Base-by-base conservation (phyloP, 768 basidiomycete genomes). In the Glaciozyma antarctica region DNA sequence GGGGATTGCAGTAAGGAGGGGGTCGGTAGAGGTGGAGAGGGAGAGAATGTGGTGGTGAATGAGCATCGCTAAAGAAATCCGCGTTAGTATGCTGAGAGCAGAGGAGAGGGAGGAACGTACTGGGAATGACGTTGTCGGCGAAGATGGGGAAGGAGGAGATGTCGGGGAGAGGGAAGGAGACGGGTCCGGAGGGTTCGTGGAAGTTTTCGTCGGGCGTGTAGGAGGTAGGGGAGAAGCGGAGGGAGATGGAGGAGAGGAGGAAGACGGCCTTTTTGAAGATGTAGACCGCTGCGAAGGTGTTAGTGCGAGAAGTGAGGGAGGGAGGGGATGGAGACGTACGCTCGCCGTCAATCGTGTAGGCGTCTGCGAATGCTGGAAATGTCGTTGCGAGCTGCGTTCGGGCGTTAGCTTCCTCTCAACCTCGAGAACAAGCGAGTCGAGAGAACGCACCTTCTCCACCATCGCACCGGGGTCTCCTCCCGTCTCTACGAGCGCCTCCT, bases 221-320 rank as follows among this genome's bases (percentile, higher is more conserved):
- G 16, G 44, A 28, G 45, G 44, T 2, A 10, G 81, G 77, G 57
- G 82, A 81, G 78, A 91, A 91, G 53, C 88, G 84, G 52, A 85
- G 75, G 30, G 76, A 77, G 58, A 92, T 77, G 30, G 84, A 85
- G 67, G 88, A 83, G 59, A 90, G 79, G 59, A 92, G 81, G 76
- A 90, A 89, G 41, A 94, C 78, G 3, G 87, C 89, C 74, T 92
- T 94, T 77, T 90, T 91, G 81, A 90, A 89, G 73, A 88, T 84
- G 77, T 89, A 92, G 28, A 90, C 57, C 21, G 45, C 56, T 57
- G 32, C 51, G 49, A 49, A 43, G 30, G 13, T 28, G 34, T 9
- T 45, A 12, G 52, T 61, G 44, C 44, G 16, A 34, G 41, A 8
- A 22, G 28, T 17, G 17, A 43, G n/a, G 5, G 17, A 43, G 8